Evolutionary conservation across 2,329 filamentous ascomycete genomes (phyloP), one percentile per base, ranked within the genome.

Genomic region (Pseudocercospora pini-densiflorae): DNA sequence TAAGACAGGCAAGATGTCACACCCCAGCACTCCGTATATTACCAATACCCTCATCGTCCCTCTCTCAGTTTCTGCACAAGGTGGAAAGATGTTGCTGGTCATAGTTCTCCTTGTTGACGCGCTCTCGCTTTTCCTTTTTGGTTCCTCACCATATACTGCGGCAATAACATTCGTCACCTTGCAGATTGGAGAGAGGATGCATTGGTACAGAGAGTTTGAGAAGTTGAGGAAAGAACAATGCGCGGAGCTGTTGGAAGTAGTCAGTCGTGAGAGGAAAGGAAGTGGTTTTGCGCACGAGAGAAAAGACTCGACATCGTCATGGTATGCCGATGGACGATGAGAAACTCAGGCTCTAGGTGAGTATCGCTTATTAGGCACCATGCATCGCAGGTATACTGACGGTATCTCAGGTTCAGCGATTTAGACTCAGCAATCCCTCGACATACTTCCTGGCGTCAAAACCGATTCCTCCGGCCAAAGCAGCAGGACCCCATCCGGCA

Each of bases 401-500:
- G 14, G n/a, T 19, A 24, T 51, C 1, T 6, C 47, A 51, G 19
- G 19, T 16, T 67, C 62, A 84, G 40, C 82, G 78, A 75, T 85
- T 86, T 74, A 93, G 77, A 74, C 85, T 92, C 77, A 93, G 79
- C 63, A 94, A 76, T 1, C 88, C 88, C 77, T 93, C 91, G 3
- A 93, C 87, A 77, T 93, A 93, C 75, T 86, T 86, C 77, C 89
- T 85, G 31, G 91, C 92, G 81, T 94, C 91, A 36, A 93, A 85
- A 0, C 91, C 91, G 69, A 94, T 92, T 0, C 91, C 91, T 73
- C 92, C 89, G 0, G 87, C 88, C 70, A 93, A 77, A 63, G 85
- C 85, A 21, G 84, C 85, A 53, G 71, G 74, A 40, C 71, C 77
- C 71, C 71, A 75, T 14, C 71, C 74, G 33, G 68, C 72, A 29